phyloP scores from a whole-genome alignment of 2,329 filamentous ascomycete genomes.

The Ophiostoma australiae region DNA sequence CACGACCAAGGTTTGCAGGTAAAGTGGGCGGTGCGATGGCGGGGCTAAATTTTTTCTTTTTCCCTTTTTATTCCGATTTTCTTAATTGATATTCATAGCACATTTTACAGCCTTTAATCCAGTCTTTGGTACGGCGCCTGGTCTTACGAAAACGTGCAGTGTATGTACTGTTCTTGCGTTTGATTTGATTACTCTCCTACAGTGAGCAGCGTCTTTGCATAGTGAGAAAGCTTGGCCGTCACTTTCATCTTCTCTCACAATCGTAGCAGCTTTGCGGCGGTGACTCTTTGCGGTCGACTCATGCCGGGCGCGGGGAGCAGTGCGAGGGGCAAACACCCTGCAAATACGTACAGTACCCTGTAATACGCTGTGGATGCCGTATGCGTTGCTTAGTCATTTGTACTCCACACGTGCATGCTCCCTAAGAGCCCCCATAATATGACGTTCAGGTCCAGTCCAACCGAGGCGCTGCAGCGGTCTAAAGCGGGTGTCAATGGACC shows the following conservation, averaged over 20 bases:
- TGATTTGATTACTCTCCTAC: neutral
- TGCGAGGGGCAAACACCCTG: constrained; percentile 3
- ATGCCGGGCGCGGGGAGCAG: neutral
- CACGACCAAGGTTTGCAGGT: constrained; percentile 17
- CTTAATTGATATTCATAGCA: neutral
- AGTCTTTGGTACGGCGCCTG: neutral
- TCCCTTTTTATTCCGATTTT: constrained; percentile 3
- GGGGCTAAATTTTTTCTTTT: constrained; percentile 21
- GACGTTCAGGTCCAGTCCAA: neutral
- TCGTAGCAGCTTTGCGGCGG: neutral
- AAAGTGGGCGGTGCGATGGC: constrained; percentile 24
- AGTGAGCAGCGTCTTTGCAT: too few relatives aligned
- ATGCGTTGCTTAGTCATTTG: neutral
- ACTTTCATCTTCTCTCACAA: too few relatives aligned
- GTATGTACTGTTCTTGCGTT: neutral
- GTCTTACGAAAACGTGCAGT: neutral
- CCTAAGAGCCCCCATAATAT: neutral
- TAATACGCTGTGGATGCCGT: neutral
- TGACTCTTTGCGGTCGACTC: neutral
- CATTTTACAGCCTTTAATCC: neutral
- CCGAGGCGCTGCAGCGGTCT: neutral
- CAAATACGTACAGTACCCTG: neutral
- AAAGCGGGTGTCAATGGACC: constrained; percentile 8
- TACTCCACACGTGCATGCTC: constrained; percentile 7
- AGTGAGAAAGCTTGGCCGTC: neutral